Percentiles rank a stretch among this genome's conserved stretches.
Conservation (phyloP, 163 green algal species). For the Scenedesmus sp. region DNA sequence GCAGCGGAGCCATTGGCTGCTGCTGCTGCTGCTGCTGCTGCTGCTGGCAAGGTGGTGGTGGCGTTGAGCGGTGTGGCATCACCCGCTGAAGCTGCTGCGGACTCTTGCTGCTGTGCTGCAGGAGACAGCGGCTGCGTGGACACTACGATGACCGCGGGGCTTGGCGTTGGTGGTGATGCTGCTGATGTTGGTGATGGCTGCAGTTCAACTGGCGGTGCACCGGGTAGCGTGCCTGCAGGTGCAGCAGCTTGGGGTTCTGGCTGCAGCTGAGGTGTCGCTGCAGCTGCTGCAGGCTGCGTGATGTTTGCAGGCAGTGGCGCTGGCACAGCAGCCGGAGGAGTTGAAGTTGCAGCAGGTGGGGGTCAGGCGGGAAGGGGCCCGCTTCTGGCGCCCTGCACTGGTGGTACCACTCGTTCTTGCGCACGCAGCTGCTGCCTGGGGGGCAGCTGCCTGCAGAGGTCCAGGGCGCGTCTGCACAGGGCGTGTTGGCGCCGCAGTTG, state of each 20-base stretch:
- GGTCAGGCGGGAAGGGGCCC: neutral
- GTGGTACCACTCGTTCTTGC: conserved; percentile 8
- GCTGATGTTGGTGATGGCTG: conserved; percentile 8
- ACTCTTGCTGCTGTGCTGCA: neutral
- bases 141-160: neutral
- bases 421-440: conserved; percentile 3
- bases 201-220: neutral
- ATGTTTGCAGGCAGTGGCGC: neutral
- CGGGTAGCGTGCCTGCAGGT: neutral
- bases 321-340: neutral
- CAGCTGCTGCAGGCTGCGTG: conserved; percentile 5
- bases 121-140: neutral
- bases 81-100: neutral
- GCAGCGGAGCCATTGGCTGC: neutral
- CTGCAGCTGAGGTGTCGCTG: neutral
- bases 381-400: neutral
- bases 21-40: neutral
- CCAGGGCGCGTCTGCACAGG: neutral
- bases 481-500: neutral
- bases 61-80: neutral
- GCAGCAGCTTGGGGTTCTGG: neutral
- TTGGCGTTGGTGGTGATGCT: neutral
- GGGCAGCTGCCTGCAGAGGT: neutral
- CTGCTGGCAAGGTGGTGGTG: too few relatives aligned
- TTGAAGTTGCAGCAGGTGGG: neutral